Evolutionary conservation across 163 green algal genomes (phyloP), one percentile per base, ranked within the genome.

Genomic region (Chlamydomonas reinhardtii): DNA sequence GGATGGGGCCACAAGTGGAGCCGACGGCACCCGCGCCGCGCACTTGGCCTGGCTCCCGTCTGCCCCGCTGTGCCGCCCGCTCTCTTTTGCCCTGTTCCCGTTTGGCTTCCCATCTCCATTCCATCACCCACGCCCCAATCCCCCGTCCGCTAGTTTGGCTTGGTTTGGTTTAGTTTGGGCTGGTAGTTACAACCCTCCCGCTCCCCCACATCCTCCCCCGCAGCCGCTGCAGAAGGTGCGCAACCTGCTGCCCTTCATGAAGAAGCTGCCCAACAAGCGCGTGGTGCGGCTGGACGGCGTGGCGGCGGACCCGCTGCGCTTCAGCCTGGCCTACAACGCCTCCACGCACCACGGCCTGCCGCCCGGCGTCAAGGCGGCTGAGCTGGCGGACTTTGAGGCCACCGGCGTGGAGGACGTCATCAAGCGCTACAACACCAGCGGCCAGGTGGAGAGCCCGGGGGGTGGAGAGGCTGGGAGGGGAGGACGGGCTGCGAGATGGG

Each of bases 181-280:
- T 48, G 39, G 39, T 48, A 48, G 5, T 48, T 8, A 48, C 39
- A 48, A 48, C 39, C 39, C 39, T 48, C 15, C 69, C 17, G 20
- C 35, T 35, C 34, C 22, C 35, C 8, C 12, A 34, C 17, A 8
- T 16, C 29, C 73, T 2, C 0, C 52, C 78, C 1, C 52, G 14
- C 66, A 77, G 82, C 39, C 61, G 15, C 32, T 85, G 14, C 59
- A 74, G 37, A 85, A 86, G 43, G 43, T 91, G 52, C 91, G 90
- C 72, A 92, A 86, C 82, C 88, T 94, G 77, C 90, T 94, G 74
- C 92, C 92, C 11, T 96, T 89, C 73, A 91, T 97, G 83, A 98
- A 98, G 93, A 96, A 94, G 86, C 85, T 99, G 76, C 97, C 96
- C 39, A 93, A 90, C 74, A 97, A 95, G 90, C 94, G 95, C 24